These are phyloP conservation scores for Dryas drummondii DNA, from an alignment of 306 rosid species.

Conservation along the genomic window DNA sequence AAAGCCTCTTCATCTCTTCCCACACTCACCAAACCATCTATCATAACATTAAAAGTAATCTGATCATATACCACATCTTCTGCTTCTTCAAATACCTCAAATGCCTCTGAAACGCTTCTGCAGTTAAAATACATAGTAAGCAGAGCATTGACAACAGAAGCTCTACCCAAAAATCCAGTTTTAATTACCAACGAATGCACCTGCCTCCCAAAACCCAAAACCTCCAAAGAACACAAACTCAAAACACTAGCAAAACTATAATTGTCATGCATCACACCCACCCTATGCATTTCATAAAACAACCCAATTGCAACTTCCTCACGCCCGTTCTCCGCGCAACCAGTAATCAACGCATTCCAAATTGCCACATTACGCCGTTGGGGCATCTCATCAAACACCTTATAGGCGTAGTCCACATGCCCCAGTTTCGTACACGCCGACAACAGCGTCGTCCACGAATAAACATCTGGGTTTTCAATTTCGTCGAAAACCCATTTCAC, in stretches of 20 bases:
- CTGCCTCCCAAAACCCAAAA: constrained; percentile 56
- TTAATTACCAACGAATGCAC: constrained; percentile 56
- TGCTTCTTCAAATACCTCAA: constrained; percentile 52
- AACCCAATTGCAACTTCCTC: constrained; percentile 36
- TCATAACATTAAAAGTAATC: constrained; percentile 71
- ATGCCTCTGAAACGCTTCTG: constrained; percentile 45
- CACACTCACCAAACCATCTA: constrained; percentile 56
- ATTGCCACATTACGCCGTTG: constrained; percentile 35
- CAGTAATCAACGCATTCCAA: constrained; percentile 79
- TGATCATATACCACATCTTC: constrained; percentile 40
- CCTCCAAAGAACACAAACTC: constrained; percentile 49
- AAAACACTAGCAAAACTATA: constrained; percentile 59
- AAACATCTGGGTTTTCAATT: constrained; percentile 48
- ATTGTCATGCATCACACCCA: constrained; percentile 53
- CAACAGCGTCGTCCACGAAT: constrained; percentile 71
- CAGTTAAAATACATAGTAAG: constrained; percentile 66
- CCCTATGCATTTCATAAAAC: constrained; percentile 52
- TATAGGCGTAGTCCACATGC: constrained; percentile 36
- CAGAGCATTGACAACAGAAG: constrained; percentile 68
- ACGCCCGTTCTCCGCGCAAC: constrained; percentile 43
- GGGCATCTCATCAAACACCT: constrained; percentile 56
- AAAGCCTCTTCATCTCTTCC: constrained; percentile 57
- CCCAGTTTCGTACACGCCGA: constrained; percentile 54
- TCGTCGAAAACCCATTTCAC: constrained; percentile 39
- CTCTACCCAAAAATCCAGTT: constrained; percentile 46